Evolutionary conservation across 202 grass and related monocot species (phyloP), one percentile per base, ranked within the genome.

Genomic region (Bolboschoenoplectus hybrid): DNA sequence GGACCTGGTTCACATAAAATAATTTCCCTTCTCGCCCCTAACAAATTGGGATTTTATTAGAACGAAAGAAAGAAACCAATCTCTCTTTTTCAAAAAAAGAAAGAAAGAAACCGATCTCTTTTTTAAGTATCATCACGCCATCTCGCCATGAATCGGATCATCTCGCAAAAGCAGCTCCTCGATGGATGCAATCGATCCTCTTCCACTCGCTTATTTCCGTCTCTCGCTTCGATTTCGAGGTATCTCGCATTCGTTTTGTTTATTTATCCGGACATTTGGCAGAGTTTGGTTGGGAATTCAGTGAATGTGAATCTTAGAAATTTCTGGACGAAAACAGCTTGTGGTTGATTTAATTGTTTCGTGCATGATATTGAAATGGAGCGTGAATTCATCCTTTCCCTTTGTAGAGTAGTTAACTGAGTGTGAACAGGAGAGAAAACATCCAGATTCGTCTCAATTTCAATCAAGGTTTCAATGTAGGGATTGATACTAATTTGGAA

Each of bases 71-170:
- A n/a, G 26, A 17, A 49, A 49, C 44, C 69, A 5, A 49, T 26
- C 7, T 2, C 44, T 6, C 41, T 50, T 34, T 10, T 40, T 26
- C 26, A 26, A 26, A 26, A 26, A 26, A 26, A 11, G 14, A 12
- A 52, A 52, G 0, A 2, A 12, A n/a, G 26, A 17, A 49, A 49
- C 44, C 69, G 2, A 49, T 26, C 7, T 2, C 44, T 6, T 58
- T 50, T 34, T 10, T 40, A 16, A 76, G 5, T 51, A 35, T 34
- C 72, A 52, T 76, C 26, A 1, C 47, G 20, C 17, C 40, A 9
- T 52, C 50, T 1, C 26, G 63, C 36, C 65, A 84, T 84, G 82
- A 84, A 84, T 84, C 82, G 82, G 34, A 71, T 84, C 63, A 57
- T 71, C 65, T 53, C 55, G 53, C 82, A 69, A 9, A 69, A 19